Evolutionary conservation across 2,329 filamentous ascomycete genomes (phyloP), one percentile per base, ranked within the genome.

Genomic region (Fusarium torulosum): DNA sequence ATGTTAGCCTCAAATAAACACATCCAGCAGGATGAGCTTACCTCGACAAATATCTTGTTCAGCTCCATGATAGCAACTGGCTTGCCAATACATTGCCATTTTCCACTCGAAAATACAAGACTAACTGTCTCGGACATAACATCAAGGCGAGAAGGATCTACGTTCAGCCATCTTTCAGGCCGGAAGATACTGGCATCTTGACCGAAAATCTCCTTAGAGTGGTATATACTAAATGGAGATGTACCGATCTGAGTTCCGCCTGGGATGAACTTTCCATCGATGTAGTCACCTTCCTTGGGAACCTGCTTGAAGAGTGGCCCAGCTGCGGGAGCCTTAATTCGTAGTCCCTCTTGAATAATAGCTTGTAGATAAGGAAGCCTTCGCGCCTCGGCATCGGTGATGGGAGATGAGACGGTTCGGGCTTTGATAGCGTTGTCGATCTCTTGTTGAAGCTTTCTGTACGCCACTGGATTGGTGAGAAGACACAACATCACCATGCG

Each of bases 401-500:
- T 72, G 1, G 53, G 42, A 0, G 27, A 27, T 9, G 63, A 57
- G 8, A 58, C 60, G 20, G 54, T 59, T 5, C 75, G 74, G 1
- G 80, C 77, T 1, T 82, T 80, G 2, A 88, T 76, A 0, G 81
- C 82, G 1, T 71, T 56, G 40, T 84, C 80, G 25, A 88, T 80
- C 64, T 89, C 87, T 0, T 68, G 66, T 35, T 83, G 81, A 0
- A 90, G 76, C 6, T 79, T 81, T 4, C 67, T 49, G 53, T 85
- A 83, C 0, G 83, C 79, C 0, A 77, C 75, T 0, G 85, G 84
- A 35, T 81, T 83, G 1, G 81, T 84, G 7, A 84, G 79, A 49
- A 89, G 74, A 67, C 85, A 81, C 14, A 88, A 78, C 46, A 89
- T 63, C 1, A 80, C 83, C 14, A 81, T 77, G 2, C 86, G 82